Evolutionary conservation across 371 early-diverging fungal genomes (phyloP).

Genomic region (Ecytonucleospora hepatopenaei): DNA sequence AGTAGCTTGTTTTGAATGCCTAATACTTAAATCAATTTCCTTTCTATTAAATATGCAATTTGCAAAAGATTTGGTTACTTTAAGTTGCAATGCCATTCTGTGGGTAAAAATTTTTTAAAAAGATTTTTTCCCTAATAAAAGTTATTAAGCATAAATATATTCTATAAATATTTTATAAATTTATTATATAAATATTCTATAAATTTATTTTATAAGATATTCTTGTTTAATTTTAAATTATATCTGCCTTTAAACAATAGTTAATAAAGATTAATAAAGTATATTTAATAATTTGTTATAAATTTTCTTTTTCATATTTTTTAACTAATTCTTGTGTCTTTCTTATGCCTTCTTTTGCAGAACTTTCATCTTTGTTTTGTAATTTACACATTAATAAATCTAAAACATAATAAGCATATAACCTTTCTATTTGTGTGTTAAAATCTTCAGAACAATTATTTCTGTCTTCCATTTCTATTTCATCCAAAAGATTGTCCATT

Average conservation of each 20-base stretch:
- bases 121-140: slow-evolving; percentile 2
- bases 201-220: background rate
- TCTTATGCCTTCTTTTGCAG: slow-evolving; percentile 1
- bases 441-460: background rate
- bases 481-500: background rate
- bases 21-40: slow-evolving; percentile 47
- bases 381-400: slow-evolving; percentile 1
- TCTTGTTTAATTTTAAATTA: background rate
- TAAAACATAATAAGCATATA: slow-evolving; percentile 14
- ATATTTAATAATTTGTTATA: background rate
- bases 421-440: background rate
- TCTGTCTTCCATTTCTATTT: background rate
- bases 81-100: slow-evolving; percentile 37
- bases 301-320: background rate
- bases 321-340: background rate
- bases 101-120: slow-evolving; percentile 42
- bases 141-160: background rate
- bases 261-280: background rate
- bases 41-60: slow-evolving; percentile 46
- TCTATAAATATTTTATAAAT: background rate
- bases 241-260: background rate
- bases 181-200: background rate
- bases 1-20: slow-evolving; percentile 38
- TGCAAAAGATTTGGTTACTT: slow-evolving; percentile 37
- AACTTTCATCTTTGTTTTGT: background rate